These are phyloP conservation scores for Rhodomyrtus tomentosa DNA, from an alignment of 345 rosid genomes.

Conservation along the genomic window DNA sequence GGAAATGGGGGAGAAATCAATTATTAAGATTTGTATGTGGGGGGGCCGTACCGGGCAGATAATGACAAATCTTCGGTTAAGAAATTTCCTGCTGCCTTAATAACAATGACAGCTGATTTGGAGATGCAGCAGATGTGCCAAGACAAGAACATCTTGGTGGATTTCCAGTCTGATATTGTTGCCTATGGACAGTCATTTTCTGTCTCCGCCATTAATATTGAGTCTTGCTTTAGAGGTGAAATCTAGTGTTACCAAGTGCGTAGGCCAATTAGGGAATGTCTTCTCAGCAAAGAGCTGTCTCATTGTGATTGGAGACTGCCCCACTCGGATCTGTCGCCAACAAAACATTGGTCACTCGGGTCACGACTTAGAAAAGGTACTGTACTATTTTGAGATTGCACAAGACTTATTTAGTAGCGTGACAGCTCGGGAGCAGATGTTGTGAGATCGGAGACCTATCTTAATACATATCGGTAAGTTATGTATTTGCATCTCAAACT, in stretches of 20 bases:
- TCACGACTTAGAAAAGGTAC: not conserved
- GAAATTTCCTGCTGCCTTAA: not conserved
- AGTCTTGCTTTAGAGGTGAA: conserved; percentile 27
- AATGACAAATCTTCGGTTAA: not conserved
- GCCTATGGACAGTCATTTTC: conserved; percentile 14
- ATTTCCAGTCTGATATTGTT: conserved; percentile 4
- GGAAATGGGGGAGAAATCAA: not conserved
- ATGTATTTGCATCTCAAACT: not conserved
- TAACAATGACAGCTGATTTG: not conserved
- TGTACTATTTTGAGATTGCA: not conserved
- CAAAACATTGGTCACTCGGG: not conserved
- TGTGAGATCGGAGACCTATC: not conserved
- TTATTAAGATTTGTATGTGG: not conserved
- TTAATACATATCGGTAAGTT: not conserved
- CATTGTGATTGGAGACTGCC: conserved; percentile 2
- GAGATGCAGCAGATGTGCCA: conserved; percentile 1
- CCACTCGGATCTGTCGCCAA: not conserved
- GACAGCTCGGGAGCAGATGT: not conserved
- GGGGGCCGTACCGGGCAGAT: not conserved
- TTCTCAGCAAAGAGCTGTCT: not conserved
- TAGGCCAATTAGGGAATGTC: conserved; percentile 8
- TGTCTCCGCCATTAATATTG: conserved; percentile 8
- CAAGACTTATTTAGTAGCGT: conserved; percentile 14
- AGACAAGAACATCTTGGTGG: conserved; percentile 11
- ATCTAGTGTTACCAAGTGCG: conserved; percentile 33